phyloP scores from a whole-genome alignment of 805 yeast species.

The Millerozyma miso region DNA sequence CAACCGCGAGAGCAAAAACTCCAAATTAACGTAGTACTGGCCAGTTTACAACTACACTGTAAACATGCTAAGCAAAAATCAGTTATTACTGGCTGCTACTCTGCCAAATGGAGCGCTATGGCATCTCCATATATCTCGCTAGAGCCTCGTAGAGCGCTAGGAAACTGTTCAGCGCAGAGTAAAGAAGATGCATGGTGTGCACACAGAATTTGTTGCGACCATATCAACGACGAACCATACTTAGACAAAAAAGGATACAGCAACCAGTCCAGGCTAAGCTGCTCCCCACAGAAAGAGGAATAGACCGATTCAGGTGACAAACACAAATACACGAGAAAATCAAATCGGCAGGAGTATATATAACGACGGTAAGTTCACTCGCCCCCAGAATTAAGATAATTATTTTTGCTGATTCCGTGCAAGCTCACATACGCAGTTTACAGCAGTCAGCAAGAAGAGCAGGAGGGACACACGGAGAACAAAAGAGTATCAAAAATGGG shows the following conservation, averaged over 20 bases:
- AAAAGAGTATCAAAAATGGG: slow-evolving; percentile 4
- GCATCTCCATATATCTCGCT: too few species aligned
- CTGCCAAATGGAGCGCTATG: too few species aligned
- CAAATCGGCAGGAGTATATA: not conserved
- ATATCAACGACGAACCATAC: not conserved
- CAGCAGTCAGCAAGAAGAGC: too few species aligned
- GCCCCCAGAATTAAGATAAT: not conserved
- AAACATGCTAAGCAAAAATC: too few species aligned
- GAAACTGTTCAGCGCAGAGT: too few species aligned
- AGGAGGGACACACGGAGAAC: not conserved
- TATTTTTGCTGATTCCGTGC: not conserved
- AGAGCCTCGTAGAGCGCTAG: too few species aligned
- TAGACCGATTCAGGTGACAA: not conserved
- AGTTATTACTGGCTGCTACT: too few species aligned
- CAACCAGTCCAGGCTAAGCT: not conserved
- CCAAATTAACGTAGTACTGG: too few species aligned
- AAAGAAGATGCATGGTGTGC: not conserved
- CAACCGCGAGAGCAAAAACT: not conserved
- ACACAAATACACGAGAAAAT: not conserved
- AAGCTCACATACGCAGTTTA: not conserved
- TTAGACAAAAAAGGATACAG: not conserved
- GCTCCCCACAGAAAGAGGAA: not conserved
- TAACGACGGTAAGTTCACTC: not conserved
- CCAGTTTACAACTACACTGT: too few species aligned
- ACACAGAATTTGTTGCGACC: not conserved